Evolutionary conservation across 805 yeast genomes (phyloP), one percentile per base, ranked within the genome.

Genomic region (Nakazawaea wickerhamii): DNA sequence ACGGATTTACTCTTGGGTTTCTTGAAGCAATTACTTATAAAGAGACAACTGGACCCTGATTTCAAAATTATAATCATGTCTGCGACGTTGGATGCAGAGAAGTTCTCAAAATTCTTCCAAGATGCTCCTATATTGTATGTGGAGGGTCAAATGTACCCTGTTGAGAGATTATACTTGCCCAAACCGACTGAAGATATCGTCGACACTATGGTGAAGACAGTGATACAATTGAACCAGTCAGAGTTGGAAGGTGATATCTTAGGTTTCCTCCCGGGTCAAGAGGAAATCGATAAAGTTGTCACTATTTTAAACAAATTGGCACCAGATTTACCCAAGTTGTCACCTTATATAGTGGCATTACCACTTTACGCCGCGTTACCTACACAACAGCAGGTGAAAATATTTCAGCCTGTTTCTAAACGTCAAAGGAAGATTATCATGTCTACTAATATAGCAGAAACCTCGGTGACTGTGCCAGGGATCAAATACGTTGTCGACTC

Each of bases 401-500:
- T 89, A n/a, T 93, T 93, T 52, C 68, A 73, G 17, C 75, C 78
- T 18, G 62, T 84, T 1, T 74, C 79, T 25, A 63, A 72, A n/a
- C 71, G 81, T 53, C 77, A 77, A 54, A 74, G 99, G 50, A 93
- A 93, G 58, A 81, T 93, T 32, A 85, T 93, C 22, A 64, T 93
- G 45, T 88, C 98, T 6, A 93, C 99, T 1, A 93, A 93, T 58
- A 89, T 93, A 52, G 99, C 99, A 0, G 99, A 93, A 66, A 93
- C 99, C 0, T 93, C 99, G 23, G 81, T 93, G 47, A 93, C 99
- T 3, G 93, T 93, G 27, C 81, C 95, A 11, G 99, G 99, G 1
- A 93, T 93, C 14, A 77, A 87, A 50, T 93, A 86, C 55, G 98
- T 93, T 7, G 72, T 93, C 19, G 99, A 93, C 61, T 77, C 95